Conservation (phyloP, 1,139 yeast species). For the Yamadazyma oceani region DNA sequence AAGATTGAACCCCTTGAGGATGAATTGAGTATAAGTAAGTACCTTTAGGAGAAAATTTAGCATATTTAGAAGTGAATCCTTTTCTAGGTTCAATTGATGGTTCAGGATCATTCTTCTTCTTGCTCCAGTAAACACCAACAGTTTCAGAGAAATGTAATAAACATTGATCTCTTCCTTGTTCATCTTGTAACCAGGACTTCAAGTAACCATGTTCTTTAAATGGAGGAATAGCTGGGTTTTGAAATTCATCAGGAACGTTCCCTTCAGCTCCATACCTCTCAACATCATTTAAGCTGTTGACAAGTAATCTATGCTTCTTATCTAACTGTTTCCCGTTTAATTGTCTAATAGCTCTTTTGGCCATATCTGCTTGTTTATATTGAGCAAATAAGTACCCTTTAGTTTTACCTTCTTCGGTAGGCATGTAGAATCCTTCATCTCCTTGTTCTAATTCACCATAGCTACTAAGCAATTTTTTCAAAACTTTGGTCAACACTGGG, state of each 20-base stretch:
- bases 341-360: conserved; percentile 75
- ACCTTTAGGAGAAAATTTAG: conserved; percentile 94
- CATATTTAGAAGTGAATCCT: conserved; percentile 84
- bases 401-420: conserved; percentile 75
- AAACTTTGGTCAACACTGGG: conserved; percentile 79
- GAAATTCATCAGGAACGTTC: conserved; percentile 60
- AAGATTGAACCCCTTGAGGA: conserved; percentile 91
- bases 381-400: conserved; percentile 89
- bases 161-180: conserved; percentile 87
- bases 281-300: conserved; percentile 81
- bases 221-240: conserved; percentile 69
- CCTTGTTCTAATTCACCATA: conserved; percentile 70
- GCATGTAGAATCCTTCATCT: conserved; percentile 74
- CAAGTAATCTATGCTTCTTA: conserved; percentile 84
- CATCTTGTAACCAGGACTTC: conserved; percentile 89
- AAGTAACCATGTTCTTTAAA: conserved; percentile 78
- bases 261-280: conserved; percentile 78
- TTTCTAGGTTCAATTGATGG: conserved; percentile 74
- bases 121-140: conserved; percentile 88
- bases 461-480: conserved; percentile 72
- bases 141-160: conserved; percentile 76
- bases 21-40: conserved; percentile 84
- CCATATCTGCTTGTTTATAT: conserved; percentile 66
- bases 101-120: conserved; percentile 73
- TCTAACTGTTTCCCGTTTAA: conserved; percentile 90